Conservation (phyloP, 2,329 filamentous ascomycete species). For the Paramyrothecium roridum region DNA sequence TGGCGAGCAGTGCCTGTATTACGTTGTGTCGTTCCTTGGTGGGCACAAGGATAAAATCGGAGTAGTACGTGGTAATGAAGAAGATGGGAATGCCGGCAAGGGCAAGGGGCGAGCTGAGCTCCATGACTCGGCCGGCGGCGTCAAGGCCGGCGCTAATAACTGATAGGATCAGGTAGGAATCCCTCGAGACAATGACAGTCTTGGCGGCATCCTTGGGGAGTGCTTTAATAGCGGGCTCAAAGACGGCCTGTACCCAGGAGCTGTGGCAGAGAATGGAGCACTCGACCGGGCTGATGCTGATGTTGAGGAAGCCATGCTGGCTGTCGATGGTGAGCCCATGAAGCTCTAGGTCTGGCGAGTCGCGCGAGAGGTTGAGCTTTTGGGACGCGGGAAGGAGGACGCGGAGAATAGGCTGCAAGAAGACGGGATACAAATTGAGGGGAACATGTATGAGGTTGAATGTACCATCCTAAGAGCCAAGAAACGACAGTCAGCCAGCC, state of each 20-base stretch:
- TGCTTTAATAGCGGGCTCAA: conserved; percentile 65
- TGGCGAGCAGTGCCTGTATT: conserved; percentile 69
- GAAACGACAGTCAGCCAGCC: not conserved
- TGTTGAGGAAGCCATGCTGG: conserved; percentile 82
- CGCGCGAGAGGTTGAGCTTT: conserved; percentile 29
- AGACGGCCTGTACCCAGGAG: conserved; percentile 69
- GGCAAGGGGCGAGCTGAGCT: conserved; percentile 85
- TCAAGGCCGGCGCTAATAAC: conserved; percentile 89
- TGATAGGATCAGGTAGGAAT: conserved; percentile 84
- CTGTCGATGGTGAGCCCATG: conserved; percentile 48
- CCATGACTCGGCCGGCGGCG: conserved; percentile 85
- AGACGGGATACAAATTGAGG: conserved; percentile 69
- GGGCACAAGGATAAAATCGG: conserved; percentile 92
- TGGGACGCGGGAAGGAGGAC: conserved; percentile 69
- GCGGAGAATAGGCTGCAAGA: conserved; percentile 84
- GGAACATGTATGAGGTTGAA: conserved; percentile 91
- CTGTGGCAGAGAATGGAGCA: conserved; percentile 88
- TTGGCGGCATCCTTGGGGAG: conserved; percentile 53
- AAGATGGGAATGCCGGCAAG: conserved; percentile 94
- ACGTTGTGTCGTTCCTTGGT: conserved; percentile 71
- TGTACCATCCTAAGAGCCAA: conserved; percentile 67
- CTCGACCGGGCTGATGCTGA: conserved; percentile 88
- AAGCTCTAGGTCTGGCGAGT: conserved; percentile 32
- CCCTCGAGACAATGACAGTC: conserved; percentile 70
- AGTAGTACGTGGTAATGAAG: conserved; percentile 98